Evolutionary conservation across 2,329 filamentous ascomycete genomes (phyloP), one percentile per base, ranked within the genome.

Genomic region (Chrysoporthe austroafricana): DNA sequence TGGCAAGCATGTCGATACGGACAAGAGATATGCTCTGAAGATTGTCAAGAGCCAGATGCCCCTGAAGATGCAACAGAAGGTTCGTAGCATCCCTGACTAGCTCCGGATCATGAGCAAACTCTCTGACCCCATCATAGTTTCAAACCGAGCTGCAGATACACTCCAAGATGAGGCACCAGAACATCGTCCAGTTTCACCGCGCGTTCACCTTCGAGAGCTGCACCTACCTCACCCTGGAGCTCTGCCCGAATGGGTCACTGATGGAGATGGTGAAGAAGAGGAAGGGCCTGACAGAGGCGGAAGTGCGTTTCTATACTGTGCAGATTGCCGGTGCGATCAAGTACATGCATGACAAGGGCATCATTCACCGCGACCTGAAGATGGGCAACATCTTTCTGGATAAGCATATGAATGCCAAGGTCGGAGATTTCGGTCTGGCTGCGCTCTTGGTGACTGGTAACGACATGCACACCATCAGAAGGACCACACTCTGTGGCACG

Each of bases 301-400:
- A 99, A 80, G 94, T 97, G 61, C 88, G 96, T 71, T 93, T 94
- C 74, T 97, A 97, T 78, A 91, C 96, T 70, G 89, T 99, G 52
- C 96, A 99, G 79, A 94, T 97, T 69, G 93, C 95, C 72, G 96
- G 96, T 46, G 96, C 96, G 48, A 95, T 99, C 80, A 98, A 98
- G 80, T 99, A 99, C 77, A 92, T 99, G 84, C 96, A 99, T 79
- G 90, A 90, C 75, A 92, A 96, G 77, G 96, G 95, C 72, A 96
- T 99, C 70, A 97, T 98, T 62, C 96, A 99, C 79, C 89, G 96
- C 62, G 96, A 99, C 79, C 81, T 99, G 73, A 99, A 99, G 81
- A 98, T 97, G 84, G 96, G 96, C 61, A 99, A 99, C 77, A 90
- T 99, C 72, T 99, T 99, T 75, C 85, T 99, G 63, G 96, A 99